Evolutionary conservation across 768 basidiomycete species (phyloP), one percentile per base, ranked within the genome.

Genomic region (Leccinum olivaceopallidum): DNA sequence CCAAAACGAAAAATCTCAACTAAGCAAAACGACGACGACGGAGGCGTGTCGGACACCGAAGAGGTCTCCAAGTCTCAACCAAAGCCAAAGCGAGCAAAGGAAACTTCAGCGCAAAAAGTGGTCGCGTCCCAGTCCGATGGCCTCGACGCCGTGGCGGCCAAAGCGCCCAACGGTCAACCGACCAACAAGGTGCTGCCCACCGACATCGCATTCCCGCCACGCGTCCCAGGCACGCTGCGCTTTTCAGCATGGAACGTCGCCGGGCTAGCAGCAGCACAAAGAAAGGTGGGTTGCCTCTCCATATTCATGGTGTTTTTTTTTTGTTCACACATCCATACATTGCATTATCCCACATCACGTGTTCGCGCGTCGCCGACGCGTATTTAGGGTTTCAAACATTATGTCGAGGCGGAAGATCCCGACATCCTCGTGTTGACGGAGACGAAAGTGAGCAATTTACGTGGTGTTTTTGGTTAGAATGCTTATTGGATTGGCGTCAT

Each of bases 381-480:
- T 62, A n/a, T 49, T 9, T 63, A 90, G 87, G 93, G 93, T 0
- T 93, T 95, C 76, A 87, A 85, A 66, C 70, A 78, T 67, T 95
- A 95, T 69, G 79, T 94, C 34, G 87, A 91, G 64, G 92, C 92
- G 2, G 94, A 95, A 66, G 87, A 94, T 68, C 85, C 94, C 0
- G 94, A 95, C 69, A 79, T 95, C 28, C 78, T 95, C 24, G 81
- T 95, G 16, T 76, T 95, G 48, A 92, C 90, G 0, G 94, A 95
- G 76, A 94, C 92, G 10, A 95, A 94, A 80, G 91, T 85, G 44
- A 56, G 63, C 2, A 0, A 3, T 24, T 1, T 24, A 6, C 12
- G 10, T 5, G 16, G 7, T 6, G 10, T 3, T 26, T 26, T 66
- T 1, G 18, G 18, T 39, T 9, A 39, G 39, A 8, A 39, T 4